Conservation (phyloP, 306 rosid genomes). For the Gleditsia sinensis region DNA sequence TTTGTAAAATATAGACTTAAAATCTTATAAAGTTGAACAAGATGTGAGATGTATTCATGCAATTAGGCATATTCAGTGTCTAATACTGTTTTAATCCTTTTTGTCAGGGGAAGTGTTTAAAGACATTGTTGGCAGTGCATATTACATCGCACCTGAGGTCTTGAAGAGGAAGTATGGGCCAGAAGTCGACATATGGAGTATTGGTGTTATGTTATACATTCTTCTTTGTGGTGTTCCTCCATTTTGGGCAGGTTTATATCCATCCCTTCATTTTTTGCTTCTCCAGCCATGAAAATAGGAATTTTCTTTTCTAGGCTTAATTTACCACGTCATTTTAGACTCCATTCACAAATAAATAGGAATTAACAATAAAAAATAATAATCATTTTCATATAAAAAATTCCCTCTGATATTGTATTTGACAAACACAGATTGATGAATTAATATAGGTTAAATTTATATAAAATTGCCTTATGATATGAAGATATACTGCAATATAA, state of each 20-base stretch:
- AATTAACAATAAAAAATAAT: too few species aligned
- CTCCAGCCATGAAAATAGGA: too few species aligned
- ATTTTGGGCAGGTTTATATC: constrained; percentile 81
- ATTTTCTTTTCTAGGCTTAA: too few species aligned
- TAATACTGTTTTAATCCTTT: neutral
- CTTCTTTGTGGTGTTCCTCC: constrained; percentile 94
- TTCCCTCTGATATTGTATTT: too few species aligned
- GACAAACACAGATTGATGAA: too few species aligned
- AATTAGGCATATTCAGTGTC: too few species aligned
- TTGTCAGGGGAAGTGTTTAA: constrained; percentile 76
- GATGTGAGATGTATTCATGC: neutral
- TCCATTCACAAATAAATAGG: neutral
- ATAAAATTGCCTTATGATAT: too few species aligned
- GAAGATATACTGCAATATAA: too few species aligned
- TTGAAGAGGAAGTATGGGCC: constrained; percentile 91
- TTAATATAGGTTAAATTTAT: too few species aligned
- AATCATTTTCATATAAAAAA: too few species aligned
- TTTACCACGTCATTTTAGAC: neutral
- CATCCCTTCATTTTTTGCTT: neutral
- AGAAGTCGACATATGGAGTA: constrained; percentile 97
- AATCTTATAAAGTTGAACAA: neutral
- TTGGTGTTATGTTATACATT: constrained; percentile 93
- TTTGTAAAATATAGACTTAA: too few species aligned
- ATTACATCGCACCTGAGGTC: constrained; percentile 97
- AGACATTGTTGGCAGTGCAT: constrained; percentile 92